Evolutionary conservation across 208 protist species (phyloP), one percentile per base, ranked within the genome.

Genomic region (Vickermania ingenoplastis): DNA sequence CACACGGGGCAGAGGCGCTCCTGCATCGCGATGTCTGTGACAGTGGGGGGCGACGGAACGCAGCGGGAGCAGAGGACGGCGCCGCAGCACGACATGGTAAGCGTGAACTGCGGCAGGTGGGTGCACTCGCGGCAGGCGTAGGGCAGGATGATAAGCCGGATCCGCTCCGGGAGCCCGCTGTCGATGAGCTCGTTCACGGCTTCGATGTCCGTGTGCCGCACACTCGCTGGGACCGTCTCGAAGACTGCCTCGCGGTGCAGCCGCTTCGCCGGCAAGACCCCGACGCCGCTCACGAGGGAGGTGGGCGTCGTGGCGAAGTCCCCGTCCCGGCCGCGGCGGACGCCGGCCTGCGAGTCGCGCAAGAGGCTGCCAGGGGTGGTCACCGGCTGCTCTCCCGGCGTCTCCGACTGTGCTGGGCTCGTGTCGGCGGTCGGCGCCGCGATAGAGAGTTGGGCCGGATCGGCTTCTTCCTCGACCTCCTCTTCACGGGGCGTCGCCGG

Each of bases 71-170:
- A 92, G 28, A 92, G 21, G 41, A 89, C 59, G 2, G 73, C 71
- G n/a, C 79, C 86, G 57, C 86, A 92, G 65, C 86, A 92, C 2
- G 77, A 81, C 73, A 88, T 86, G 27, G 86, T 92, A 1, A 87
- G 63, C 48, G 80, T 89, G 25, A 75, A 53, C 7, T 55, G 53
- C 13, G 86, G 86, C 4, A 92, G 57, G 1, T 61, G 62, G n/a
- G 54, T 48, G 61, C 86, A 92, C 54, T 75, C 69, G 21, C 50
- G 52, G 55, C 86, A 92, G 24, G 81, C 69, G 53, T 78, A 89
- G 31, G 61, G 31, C 7, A 82, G 49, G 26, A 41, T 48, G 25
- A 54, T 55, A 0, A 61, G 30, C 14, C 25, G 36, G 3, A 53
- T 25, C 25, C 77, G 27, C 17, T 56, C 64, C 21, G 81, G 61